Evolutionary conservation across 495 filamentous ascomycete species (phyloP), one percentile per base, ranked within the genome.

Genomic region (Penicillium atrosanguineum): DNA sequence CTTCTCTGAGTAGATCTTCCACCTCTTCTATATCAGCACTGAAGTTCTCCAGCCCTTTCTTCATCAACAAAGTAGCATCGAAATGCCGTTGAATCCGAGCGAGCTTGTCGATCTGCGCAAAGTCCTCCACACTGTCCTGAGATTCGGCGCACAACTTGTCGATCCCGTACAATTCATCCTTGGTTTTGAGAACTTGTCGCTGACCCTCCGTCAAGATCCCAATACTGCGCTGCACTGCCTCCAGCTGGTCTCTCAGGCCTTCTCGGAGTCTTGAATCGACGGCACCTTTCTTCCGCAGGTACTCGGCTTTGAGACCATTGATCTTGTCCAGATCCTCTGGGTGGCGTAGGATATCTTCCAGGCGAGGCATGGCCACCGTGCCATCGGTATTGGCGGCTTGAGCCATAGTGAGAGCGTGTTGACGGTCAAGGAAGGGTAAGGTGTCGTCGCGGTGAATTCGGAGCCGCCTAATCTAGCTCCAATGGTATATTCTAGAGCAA

Each of bases 161-260:
- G 68, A 99, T 97, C 72, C 94, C 94, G 77, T 91, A 87, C 79
- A 99, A 92, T 76, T 97, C 94, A 62, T 97, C 95, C 70, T 93
- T 93, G 62, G 96, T 96, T 56, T 85, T 82, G 55, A 88, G 84
- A 12, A 97, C 85, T 44, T 87, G 88, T 59, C 90, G 84, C 69
- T 96, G 91, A 45, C 90, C 91, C 70, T 96, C 90, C 38, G 80
- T 82, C 52, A 98, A 85, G 34, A 85, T 83, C 50, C 76, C 85
- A 81, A 98, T 96, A 64, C 95, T 94, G 45, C 84, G 78, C 73
- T 97, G 91, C 18, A 95, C 96, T 7, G 90, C 86, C 67, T 94
- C 88, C 44, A 97, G 80, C 73, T 99, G 94, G 53, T 94, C 91
- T 47, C 87, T 82, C 44, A 99, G 81, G 18, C 91, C 91, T 52